Evolutionary conservation across 495 filamentous ascomycete species (phyloP), one percentile per base, ranked within the genome.

Genomic region (Annulohypoxylon maeteangense): DNA sequence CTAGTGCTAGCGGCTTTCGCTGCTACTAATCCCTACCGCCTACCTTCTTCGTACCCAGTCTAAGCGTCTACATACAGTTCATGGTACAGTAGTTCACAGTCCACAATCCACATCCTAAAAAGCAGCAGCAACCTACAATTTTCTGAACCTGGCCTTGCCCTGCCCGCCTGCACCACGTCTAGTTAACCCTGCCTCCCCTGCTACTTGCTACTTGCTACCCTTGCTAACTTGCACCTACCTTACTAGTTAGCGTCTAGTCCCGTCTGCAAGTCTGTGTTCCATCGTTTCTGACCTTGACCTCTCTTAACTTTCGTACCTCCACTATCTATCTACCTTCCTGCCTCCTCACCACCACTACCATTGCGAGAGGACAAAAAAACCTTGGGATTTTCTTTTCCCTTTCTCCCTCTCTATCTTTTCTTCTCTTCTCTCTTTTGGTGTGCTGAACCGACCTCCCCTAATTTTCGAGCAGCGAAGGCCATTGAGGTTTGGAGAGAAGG

Each of bases 321-420:
- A 76, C 78, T 71, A 71, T 78, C 78, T 73, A 64, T 75, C 78
- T 76, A 72, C 74, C 75, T 70, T 75, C 75, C 76, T 76, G 74
- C 77, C 74, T 75, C 74, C 75, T 75, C 79, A 63, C 79, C 78
- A 76, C 75, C 76, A 78, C 77, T 75, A 76, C 75, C 75, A 78
- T 76, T 75, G 78, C 78, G 78, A 83, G 68, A 72, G 70, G 70
- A 79, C 40, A 44, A 44, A 44, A 77, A 76, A 76, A 70, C 75
- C 74, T 76, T 62, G 61, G 65, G 60, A 77, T 81, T 76, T 77
- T 71, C 69, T 75, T 71, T 70, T 73, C 68, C 68, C 70, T 61
- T 74, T 72, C 72, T 67, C 70, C 78, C 72, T 67, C 73, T 65
- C 72, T 75, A 51, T 29, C 47, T 67, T 75, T 72, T 72, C 68